Conservation (phyloP, 371 early-diverging fungal species). For the Nosema granulosis region DNA sequence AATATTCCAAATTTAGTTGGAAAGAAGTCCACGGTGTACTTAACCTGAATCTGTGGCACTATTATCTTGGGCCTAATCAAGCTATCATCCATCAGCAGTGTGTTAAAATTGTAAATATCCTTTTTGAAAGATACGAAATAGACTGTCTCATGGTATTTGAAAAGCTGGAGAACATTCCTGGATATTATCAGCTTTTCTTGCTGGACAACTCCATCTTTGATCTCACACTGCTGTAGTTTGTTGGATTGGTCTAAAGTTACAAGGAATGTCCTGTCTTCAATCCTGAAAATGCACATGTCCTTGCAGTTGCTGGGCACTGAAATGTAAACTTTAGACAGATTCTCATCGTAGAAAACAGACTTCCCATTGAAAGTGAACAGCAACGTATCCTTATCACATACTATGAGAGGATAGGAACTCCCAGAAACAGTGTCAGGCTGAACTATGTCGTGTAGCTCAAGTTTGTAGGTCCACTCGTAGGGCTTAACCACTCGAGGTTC, state of each 20-base stretch:
- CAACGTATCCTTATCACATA: background rate
- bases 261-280: slow-evolving; percentile 12
- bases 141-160: slow-evolving; percentile 8
- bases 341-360: slow-evolving; percentile 16
- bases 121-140: slow-evolving; percentile 40
- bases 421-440: background rate
- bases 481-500: background rate
- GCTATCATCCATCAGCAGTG: slow-evolving; percentile 20
- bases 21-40: background rate
- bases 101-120: slow-evolving; percentile 17
- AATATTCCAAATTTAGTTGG: background rate
- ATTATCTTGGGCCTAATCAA: slow-evolving; percentile 17
- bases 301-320: slow-evolving; percentile 27
- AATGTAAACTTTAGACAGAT: slow-evolving; percentile 9
- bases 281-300: slow-evolving; percentile 11
- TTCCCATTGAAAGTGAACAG: slow-evolving; percentile 36
- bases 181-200: slow-evolving; percentile 24
- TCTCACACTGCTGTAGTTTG: slow-evolving; percentile 18
- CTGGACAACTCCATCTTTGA: background rate
- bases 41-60: background rate
- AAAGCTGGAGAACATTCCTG: slow-evolving; percentile 36
- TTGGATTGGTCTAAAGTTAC: slow-evolving; percentile 34
- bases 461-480: background rate
- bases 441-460: background rate
- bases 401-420: slow-evolving; percentile 7